These are phyloP conservation scores for Termitomyces sp. DNA, from an alignment of 768 basidiomycete genomes.

Conservation along the genomic window DNA sequence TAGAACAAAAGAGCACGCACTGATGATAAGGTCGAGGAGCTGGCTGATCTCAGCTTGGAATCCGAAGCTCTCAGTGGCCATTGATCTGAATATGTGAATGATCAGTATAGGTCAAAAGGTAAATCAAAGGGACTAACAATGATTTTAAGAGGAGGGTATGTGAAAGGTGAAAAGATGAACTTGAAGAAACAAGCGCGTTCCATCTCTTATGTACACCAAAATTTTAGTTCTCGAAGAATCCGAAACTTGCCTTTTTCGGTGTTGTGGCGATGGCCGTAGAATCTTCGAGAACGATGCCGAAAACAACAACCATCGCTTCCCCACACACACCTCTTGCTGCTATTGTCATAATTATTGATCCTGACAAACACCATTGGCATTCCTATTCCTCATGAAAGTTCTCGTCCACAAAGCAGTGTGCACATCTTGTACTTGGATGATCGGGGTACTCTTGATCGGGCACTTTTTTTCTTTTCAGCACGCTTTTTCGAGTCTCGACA, in stretches of 20 bases:
- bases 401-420: background rate
- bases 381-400: background rate
- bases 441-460: no score
- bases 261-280: slow-evolving; percentile 28
- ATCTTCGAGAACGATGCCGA: slow-evolving; percentile 35
- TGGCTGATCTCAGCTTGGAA: slow-evolving; percentile 99
- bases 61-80: slow-evolving; percentile 87
- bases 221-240: slow-evolving; percentile 48
- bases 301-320: background rate
- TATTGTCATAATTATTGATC: no score
- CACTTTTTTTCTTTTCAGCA: no score
- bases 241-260: slow-evolving; percentile 42
- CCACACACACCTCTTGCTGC: background rate
- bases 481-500: no score
- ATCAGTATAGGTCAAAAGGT: slow-evolving; percentile 6
- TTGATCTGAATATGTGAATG: slow-evolving; percentile 25
- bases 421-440: background rate
- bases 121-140: slow-evolving; percentile 12
- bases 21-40: slow-evolving; percentile 98
- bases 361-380: background rate
- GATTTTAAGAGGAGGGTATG: slow-evolving; percentile 12
- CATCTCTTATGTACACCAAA: slow-evolving; percentile 33
- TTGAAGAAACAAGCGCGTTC: slow-evolving; percentile 19
- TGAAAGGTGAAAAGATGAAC: slow-evolving; percentile 21
- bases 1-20: slow-evolving; percentile 40